phyloP scores from a whole-genome alignment of 768 basidiomycete genomes.

The Macrolepiota dolichaula region DNA sequence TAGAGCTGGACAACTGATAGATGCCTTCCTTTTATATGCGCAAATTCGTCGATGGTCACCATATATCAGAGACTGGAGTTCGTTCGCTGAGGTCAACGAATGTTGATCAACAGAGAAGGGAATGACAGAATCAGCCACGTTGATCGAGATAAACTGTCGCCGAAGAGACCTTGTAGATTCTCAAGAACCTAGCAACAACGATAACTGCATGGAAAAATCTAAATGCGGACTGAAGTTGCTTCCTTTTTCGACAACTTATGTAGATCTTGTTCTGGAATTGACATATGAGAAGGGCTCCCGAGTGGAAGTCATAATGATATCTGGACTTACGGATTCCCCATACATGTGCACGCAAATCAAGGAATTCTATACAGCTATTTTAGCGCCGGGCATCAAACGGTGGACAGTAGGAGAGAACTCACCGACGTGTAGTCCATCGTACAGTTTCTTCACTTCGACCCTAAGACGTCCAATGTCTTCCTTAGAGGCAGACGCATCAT shows the following conservation, averaged over 20 bases:
- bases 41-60: background rate
- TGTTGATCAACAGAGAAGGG: background rate
- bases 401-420: conserved; percentile 19
- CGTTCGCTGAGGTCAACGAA: background rate
- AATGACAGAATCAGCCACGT: background rate
- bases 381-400: background rate
- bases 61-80: background rate
- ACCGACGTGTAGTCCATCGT: conserved; percentile 82
- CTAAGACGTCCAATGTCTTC: conserved; percentile 77
- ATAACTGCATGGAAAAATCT: conserved; percentile 7
- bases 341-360: conserved; percentile 77
- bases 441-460: conserved; percentile 83
- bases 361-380: conserved; percentile 52
- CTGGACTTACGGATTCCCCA: conserved; percentile 80
- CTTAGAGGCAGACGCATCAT: conserved; percentile 63
- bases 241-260: conserved; percentile 72
- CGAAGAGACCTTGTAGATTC: background rate
- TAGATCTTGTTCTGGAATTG: conserved; percentile 72
- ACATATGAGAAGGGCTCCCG: background rate
- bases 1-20: background rate
- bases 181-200: conserved; percentile 10
- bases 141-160: background rate
- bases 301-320: background rate
- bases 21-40: background rate
- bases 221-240: conserved; percentile 55